These are phyloP conservation scores for Willaertia magna DNA, from an alignment of 208 protist genomes.

Conservation along the genomic window DNA sequence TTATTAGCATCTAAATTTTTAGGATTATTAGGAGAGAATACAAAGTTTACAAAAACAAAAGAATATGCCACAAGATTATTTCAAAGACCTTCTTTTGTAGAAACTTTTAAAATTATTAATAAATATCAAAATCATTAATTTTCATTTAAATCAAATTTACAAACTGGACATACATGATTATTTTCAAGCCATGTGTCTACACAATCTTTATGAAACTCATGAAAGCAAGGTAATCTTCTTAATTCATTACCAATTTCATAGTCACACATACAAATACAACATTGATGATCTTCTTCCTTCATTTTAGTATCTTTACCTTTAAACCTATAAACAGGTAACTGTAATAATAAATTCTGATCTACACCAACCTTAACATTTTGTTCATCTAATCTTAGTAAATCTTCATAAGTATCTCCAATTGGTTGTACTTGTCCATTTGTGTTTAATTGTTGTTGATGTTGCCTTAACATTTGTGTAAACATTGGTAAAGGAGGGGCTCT, in stretches of 20 bases:
- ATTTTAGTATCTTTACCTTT: not conserved
- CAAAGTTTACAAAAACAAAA: too few relatives aligned
- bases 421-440: not conserved
- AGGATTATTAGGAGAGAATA: too few relatives aligned
- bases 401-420: not conserved
- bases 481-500: too few relatives aligned
- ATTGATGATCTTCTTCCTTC: not conserved
- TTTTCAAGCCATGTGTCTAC: conserved; percentile 35
- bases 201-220: conserved; percentile 34
- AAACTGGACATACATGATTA: conserved; percentile 31
- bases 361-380: not conserved
- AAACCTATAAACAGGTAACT: not conserved
- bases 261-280: conserved; percentile 34
- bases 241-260: conserved; percentile 36
- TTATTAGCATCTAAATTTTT: too few relatives aligned
- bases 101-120: too few relatives aligned
- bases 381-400: not conserved
- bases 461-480: too few relatives aligned
- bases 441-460: too few relatives aligned
- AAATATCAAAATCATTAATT: too few relatives aligned
- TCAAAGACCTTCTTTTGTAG: too few relatives aligned
- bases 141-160: conserved; percentile 26
- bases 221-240: conserved; percentile 34
- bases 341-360: not conserved
- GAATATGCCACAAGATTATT: too few relatives aligned